Conservation (phyloP, 306 rosid genomes). For the Trifolium fragiferum region DNA sequence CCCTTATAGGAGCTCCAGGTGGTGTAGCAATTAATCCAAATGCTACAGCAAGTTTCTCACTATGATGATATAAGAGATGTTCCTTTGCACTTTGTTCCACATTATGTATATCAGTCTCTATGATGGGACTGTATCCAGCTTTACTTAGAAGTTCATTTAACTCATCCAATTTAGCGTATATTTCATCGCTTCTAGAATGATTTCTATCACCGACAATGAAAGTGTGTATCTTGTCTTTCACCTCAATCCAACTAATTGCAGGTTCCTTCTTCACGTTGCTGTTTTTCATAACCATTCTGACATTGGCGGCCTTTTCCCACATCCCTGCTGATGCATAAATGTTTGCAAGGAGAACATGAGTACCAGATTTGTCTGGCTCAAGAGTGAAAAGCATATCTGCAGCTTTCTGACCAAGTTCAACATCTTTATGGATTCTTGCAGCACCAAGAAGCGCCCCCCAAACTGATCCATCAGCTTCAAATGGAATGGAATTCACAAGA, state of each 20-base stretch:
- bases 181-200: conserved; percentile 73
- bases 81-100: conserved; percentile 73
- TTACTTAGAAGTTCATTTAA: conserved; percentile 59
- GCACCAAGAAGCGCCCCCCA: conserved; percentile 99
- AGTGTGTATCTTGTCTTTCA: conserved; percentile 71
- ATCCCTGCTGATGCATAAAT: conserved; percentile 82
- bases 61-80: conserved; percentile 66
- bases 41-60: conserved; percentile 94
- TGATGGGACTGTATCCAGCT: conserved; percentile 79
- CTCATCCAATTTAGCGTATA: conserved; percentile 76
- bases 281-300: conserved; percentile 74
- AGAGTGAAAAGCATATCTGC: conserved; percentile 78
- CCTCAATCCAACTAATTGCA: conserved; percentile 93
- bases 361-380: conserved; percentile 91
- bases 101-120: conserved; percentile 82
- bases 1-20: conserved; percentile 72
- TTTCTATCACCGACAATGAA: conserved; percentile 83
- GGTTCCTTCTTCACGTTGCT: conserved; percentile 91
- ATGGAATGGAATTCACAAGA: conserved; percentile 74
- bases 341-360: conserved; percentile 88
- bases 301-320: conserved; percentile 82
- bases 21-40: conserved; percentile 80
- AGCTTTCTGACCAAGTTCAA: conserved; percentile 72
- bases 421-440: conserved; percentile 82
- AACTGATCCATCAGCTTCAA: conserved; percentile 72